Evolutionary conservation across 2,329 filamentous ascomycete species (phyloP).

Genomic region (Trichoderma hamatum): DNA sequence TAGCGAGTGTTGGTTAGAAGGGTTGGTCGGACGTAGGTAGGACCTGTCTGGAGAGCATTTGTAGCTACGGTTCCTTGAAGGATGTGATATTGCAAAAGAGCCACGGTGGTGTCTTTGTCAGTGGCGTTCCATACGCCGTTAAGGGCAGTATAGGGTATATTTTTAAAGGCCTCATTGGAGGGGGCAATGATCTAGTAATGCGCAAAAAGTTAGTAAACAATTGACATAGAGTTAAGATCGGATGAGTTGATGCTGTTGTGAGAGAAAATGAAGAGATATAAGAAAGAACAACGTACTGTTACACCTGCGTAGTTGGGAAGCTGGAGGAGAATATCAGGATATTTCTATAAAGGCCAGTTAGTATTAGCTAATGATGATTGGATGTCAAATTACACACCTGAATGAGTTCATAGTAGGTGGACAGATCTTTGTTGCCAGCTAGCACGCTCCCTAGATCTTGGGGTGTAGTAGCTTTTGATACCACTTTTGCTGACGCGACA

Average conservation of each 20-base stretch:
- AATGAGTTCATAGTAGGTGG: slow-evolving; percentile 49
- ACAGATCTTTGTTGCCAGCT: slow-evolving; percentile 45
- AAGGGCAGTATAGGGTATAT: slow-evolving; percentile 56
- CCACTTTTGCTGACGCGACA: slow-evolving; percentile 27
- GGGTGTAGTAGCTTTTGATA: slow-evolving; percentile 24
- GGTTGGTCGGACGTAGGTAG: slow-evolving; percentile 47
- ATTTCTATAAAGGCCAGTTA: slow-evolving; percentile 42
- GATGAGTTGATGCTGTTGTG: neutral
- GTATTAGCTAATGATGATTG: neutral
- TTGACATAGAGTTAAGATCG: neutral
- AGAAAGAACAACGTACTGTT: slow-evolving; percentile 42
- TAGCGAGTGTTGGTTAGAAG: slow-evolving; percentile 47
- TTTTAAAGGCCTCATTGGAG: slow-evolving; percentile 59
- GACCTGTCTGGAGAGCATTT: slow-evolving; percentile 42
- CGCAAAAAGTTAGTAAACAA: neutral
- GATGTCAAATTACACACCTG: slow-evolving; percentile 39
- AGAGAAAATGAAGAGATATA: neutral
- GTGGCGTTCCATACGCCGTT: slow-evolving; percentile 51
- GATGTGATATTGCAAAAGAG: slow-evolving; percentile 65
- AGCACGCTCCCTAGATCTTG: slow-evolving; percentile 47
- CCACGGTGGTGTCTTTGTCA: slow-evolving; percentile 48
- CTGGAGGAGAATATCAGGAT: slow-evolving; percentile 49
- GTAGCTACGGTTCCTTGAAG: slow-evolving; percentile 54
- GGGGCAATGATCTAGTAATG: slow-evolving; percentile 55
- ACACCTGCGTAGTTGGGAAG: slow-evolving; percentile 49